These are phyloP conservation scores for Epichloe uncinata DNA, from an alignment of 2,329 filamentous ascomycete species.

Conservation along the genomic window DNA sequence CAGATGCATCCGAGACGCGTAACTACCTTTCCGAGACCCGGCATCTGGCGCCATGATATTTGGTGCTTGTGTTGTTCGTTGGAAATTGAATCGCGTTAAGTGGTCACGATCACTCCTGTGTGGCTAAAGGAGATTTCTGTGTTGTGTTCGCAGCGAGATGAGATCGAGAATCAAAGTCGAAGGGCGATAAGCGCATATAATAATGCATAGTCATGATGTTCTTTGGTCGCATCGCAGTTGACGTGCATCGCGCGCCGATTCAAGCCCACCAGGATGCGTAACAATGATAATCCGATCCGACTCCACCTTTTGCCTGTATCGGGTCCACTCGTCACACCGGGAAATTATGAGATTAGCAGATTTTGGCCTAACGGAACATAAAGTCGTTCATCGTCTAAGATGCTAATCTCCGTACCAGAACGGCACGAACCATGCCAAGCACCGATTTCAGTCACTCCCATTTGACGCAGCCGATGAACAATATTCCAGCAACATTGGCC, in stretches of 20 bases:
- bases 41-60: constrained; percentile 10
- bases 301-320: background rate
- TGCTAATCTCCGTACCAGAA: constrained; percentile 9
- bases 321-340: background rate
- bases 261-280: background rate
- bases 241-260: background rate
- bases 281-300: constrained; percentile 8
- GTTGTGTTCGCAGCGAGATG: background rate
- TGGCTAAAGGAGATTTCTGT: background rate
- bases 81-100: background rate
- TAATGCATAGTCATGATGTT: background rate
- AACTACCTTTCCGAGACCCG: constrained; percentile 18
- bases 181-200: background rate
- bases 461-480: too few relatives aligned
- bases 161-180: background rate
- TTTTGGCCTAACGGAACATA: too few relatives aligned
- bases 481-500: too few relatives aligned
- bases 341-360: too few relatives aligned
- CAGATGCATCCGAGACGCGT: background rate
- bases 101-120: background rate
- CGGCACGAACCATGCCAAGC: background rate
- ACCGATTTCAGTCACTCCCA: background rate
- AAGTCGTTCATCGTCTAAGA: too few relatives aligned
- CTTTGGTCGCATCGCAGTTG: background rate
- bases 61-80: background rate